phyloP scores from a whole-genome alignment of 2,329 filamentous ascomycete species.

The Diaporthe sp. region DNA sequence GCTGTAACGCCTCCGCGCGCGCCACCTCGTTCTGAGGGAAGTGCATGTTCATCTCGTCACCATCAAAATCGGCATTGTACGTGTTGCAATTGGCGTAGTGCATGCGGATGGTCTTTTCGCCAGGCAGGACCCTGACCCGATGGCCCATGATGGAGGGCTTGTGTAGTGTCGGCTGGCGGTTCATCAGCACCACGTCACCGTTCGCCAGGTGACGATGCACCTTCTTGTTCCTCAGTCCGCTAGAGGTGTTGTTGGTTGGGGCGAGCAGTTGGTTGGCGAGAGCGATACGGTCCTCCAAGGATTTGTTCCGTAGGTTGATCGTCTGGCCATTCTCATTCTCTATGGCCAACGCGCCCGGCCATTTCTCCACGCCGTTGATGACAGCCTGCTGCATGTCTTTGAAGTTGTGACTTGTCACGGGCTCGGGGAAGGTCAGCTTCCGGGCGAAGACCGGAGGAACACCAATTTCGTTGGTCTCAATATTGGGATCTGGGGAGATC shows the following conservation, averaged over 20 bases:
- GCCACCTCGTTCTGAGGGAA: slow-evolving; percentile 98
- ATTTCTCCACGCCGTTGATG: slow-evolving; percentile 92
- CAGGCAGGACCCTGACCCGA: slow-evolving; percentile 88
- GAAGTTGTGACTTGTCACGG: slow-evolving; percentile 97
- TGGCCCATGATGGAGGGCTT: slow-evolving; percentile 99
- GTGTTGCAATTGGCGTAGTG: slow-evolving; percentile 99
- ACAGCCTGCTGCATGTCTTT: slow-evolving; percentile 95
- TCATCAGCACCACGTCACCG: slow-evolving; percentile 98
- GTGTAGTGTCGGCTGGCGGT: slow-evolving; percentile 95
- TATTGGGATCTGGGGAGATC: slow-evolving; percentile 97
- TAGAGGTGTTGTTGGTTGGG: slow-evolving; percentile 78
- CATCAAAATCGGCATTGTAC: slow-evolving; percentile 99
- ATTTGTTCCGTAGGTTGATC: slow-evolving; percentile 87
- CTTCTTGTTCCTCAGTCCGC: slow-evolving; percentile 89
- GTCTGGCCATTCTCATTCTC: slow-evolving; percentile 96
- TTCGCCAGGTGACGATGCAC: slow-evolving; percentile 96
- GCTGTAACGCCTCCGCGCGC: slow-evolving; percentile 88
- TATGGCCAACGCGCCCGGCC: slow-evolving; percentile 93
- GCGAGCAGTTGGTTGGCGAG: slow-evolving; percentile 94
- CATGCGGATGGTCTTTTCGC: slow-evolving; percentile 98
- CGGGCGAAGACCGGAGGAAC: slow-evolving; percentile 97
- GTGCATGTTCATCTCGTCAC: slow-evolving; percentile 99
- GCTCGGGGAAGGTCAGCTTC: slow-evolving; percentile 96
- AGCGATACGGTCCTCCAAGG: slow-evolving; percentile 85
- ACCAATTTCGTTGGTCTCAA: slow-evolving; percentile 98